phyloP scores from a whole-genome alignment of 441 rosid species.

The Populus hybrid region DNA sequence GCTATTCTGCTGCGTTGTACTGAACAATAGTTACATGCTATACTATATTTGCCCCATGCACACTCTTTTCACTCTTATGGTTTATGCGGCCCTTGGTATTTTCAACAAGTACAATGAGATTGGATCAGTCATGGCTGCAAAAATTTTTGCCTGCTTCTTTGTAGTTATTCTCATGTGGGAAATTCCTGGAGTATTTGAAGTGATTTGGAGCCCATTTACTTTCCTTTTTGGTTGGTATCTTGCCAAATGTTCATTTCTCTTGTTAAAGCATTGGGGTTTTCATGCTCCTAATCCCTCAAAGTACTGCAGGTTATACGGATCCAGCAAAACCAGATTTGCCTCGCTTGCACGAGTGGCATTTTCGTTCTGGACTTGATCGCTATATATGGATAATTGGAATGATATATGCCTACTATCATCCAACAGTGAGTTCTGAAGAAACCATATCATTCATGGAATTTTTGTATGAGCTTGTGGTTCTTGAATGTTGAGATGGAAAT shows the following conservation, averaged over 20 bases:
- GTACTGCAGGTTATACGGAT: conserved; percentile 76
- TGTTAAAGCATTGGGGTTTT: conserved; percentile 10
- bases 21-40: conserved; percentile 88
- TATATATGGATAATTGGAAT: conserved; percentile 98
- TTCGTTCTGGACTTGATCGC: conserved; percentile 99
- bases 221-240: conserved; percentile 71
- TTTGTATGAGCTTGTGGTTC: conserved; percentile 19
- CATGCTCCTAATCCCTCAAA: conserved; percentile 15
- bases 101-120: conserved; percentile 82
- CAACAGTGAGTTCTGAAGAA: conserved; percentile 59
- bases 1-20: conserved; percentile 79
- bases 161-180: conserved; percentile 95
- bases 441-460: not conserved
- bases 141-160: conserved; percentile 77
- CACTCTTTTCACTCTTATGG: conserved; percentile 98
- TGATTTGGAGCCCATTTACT: conserved; percentile 86
- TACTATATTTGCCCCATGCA: conserved; percentile 99
- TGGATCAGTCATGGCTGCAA: conserved; percentile 72
- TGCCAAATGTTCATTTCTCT: conserved; percentile 12
- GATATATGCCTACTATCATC: conserved; percentile 98
- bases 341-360: conserved; percentile 92
- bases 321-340: conserved; percentile 87
- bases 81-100: conserved; percentile 94
- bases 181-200: conserved; percentile 89
- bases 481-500: conserved; percentile 16